A percentile compares a stretch with the other conserved stretches of the same genome.
These are phyloP conservation scores for Solanum etuberosum DNA, from an alignment of 257 asterid genomes.

Conservation along the genomic window DNA sequence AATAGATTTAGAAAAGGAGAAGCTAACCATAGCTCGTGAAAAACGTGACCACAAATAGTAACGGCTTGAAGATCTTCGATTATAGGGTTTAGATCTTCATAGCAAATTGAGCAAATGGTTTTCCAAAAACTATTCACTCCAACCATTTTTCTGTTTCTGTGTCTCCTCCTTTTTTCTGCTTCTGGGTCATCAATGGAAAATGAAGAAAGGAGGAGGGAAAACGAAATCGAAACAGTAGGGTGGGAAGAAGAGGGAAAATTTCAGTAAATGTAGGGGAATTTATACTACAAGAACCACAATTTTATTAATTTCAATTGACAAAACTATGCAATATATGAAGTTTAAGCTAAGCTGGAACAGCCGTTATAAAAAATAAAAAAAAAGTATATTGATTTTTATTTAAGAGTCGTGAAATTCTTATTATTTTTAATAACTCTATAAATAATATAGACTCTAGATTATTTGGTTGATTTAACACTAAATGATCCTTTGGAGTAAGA, in stretches of 20 bases:
- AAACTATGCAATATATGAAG: too few relatives aligned
- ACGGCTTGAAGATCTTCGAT: conserved; percentile 80
- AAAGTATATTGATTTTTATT: too few relatives aligned
- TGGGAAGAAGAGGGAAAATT: background rate
- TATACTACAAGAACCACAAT: background rate
- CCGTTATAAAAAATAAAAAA: too few relatives aligned
- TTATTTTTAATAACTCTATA: too few relatives aligned
- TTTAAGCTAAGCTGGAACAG: background rate
- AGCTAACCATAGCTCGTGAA: conserved; percentile 89
- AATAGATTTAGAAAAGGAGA: background rate
- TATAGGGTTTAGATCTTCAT: conserved; percentile 84
- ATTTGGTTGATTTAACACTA: too few relatives aligned
- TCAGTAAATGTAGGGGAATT: background rate
- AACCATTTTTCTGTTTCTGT: background rate
- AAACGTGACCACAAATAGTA: conserved; percentile 89
- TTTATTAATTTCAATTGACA: background rate
- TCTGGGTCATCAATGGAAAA: background rate
- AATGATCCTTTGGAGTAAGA: too few relatives aligned
- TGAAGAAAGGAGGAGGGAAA: background rate
- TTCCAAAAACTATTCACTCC: background rate
- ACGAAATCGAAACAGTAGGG: background rate
- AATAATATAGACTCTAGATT: too few relatives aligned
- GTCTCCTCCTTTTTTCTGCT: background rate
- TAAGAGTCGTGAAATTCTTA: too few relatives aligned
- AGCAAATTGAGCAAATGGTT: conserved; percentile 51